Evolutionary conservation across 2,329 filamentous ascomycete species (phyloP), one percentile per base, ranked within the genome.

Genomic region (Sarocladiaceae sp.): DNA sequence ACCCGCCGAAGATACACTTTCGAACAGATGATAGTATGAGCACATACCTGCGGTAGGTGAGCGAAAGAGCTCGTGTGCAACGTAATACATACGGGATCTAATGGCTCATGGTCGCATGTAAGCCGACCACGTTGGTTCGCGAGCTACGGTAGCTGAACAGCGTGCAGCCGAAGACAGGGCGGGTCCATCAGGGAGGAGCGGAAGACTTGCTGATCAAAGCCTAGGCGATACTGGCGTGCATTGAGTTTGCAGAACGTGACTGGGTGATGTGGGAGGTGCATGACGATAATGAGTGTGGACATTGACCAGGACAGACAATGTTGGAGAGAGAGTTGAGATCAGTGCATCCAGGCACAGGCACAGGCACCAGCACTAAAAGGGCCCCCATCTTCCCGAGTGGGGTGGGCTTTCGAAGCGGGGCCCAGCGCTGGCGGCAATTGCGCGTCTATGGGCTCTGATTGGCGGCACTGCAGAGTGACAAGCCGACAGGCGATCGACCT

Each of bases 401-500:
- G 18, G 18, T 20, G 11, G 15, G 4, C 7, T 5, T 17, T 4
- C 6, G 8, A 44, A 26, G 40, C 28, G 40, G 40, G 23, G 40
- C 40, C 6, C 23, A 7, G 11, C 22, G 8, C 37, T 48, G 47
- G 29, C 47, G 47, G 47, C 47, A 50, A 50, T 36, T 26, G 47
- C 22, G 47, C 47, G 25, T 31, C 28, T 50, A 20, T 33, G 18
- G 29, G 18, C 11, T 36, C 20, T 50, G 47, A 50, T 50, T 50
- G 47, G 47, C 47, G 17, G 20, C 12, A n/a, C 11, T 36, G 29
- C 20, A 50, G 47, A 17, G 44, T 48, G 44, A 48, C 44, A 48
- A 22, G 44, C 44, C n/a, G 26, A 31, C 26, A 4, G 44, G 18
- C 8, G 26, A 13, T 20, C 6, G 18, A 36, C 47, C 47, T 37